A percentile compares a stretch with the other conserved stretches of the same genome.
phyloP scores from a whole-genome alignment of 768 basidiomycete species.

The Sporobolomyces roseus region DNA sequence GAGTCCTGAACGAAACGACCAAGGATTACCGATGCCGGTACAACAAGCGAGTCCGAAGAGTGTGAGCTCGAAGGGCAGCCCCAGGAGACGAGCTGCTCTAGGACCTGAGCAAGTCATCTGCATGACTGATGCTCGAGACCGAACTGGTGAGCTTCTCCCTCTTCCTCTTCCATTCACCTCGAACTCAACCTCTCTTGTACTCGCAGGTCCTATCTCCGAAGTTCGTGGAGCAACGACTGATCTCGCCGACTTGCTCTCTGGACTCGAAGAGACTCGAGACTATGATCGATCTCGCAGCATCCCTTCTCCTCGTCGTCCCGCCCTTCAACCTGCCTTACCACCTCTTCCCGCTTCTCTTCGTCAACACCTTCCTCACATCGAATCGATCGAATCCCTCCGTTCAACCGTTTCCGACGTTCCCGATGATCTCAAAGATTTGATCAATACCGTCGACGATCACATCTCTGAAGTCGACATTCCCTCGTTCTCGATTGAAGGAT shows the following conservation, averaged over 20 bases:
- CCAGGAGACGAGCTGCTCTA: constrained; percentile 26
- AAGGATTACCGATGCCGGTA: constrained; percentile 17
- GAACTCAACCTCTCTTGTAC: not conserved
- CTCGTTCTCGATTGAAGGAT: not conserved
- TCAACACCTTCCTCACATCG: constrained; percentile 12
- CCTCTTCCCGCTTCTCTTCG: constrained; percentile 2
- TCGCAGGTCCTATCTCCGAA: constrained; percentile 23
- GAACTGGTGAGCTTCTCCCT: not conserved
- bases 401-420: constrained; percentile 34
- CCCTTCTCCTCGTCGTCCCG: not conserved
- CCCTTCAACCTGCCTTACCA: constrained; percentile 4
- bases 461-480: constrained; percentile 28
- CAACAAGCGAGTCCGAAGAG: not conserved
- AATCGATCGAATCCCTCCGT: constrained; percentile 31
- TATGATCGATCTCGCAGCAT: not conserved
- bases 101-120: constrained; percentile 36
- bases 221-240: constrained; percentile 33
- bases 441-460: constrained; percentile 32
- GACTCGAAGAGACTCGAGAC: constrained; percentile 24
- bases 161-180: not conserved
- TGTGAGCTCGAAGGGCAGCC: not conserved
- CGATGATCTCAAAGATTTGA: constrained; percentile 25
- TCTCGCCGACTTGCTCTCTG: constrained; percentile 31
- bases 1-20: constrained; percentile 21
- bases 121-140: constrained; percentile 16